Percentiles rank a stretch among this genome's conserved stretches.
Conservation (phyloP, 352 stramenopile species). For the Globisporangium viniferum region DNA sequence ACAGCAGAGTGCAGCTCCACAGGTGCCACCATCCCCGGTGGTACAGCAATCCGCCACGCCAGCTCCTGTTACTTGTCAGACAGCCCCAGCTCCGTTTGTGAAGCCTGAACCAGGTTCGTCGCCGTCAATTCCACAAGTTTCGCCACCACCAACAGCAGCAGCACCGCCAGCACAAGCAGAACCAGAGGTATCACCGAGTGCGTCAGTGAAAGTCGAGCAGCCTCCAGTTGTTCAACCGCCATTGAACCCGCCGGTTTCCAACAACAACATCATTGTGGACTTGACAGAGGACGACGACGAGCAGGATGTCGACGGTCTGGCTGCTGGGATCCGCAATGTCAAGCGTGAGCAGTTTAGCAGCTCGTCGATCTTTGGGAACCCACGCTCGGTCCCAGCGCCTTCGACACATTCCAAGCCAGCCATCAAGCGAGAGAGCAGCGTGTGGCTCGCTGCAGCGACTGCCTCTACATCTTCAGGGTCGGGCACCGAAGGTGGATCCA, state of each 20-base stretch:
- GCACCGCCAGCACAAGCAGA: not conserved
- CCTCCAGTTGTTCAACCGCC: not conserved
- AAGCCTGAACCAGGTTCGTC: not conserved
- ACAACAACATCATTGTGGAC: conserved; percentile 20
- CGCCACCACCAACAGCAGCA: not conserved
- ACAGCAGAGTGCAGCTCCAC: not conserved
- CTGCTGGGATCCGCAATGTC: conserved; percentile 1
- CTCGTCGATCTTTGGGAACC: not conserved
- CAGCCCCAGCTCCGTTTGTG: not conserved
- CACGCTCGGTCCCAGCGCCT: not conserved
- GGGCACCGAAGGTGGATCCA: not conserved
- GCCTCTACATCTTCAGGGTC: not conserved
- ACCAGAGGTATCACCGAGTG: not conserved
- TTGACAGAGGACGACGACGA: conserved; percentile 28
- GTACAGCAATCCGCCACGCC: conserved; percentile 8
- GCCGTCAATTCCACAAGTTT: not conserved
- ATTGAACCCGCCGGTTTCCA: not conserved
- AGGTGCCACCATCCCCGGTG: not conserved
- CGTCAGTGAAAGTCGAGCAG: not conserved
- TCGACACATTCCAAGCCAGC: not conserved
- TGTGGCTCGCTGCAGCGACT: conserved; percentile 12
- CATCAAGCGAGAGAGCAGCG: conserved; percentile 13
- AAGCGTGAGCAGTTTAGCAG: conserved; percentile 13
- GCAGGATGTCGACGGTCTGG: not conserved
- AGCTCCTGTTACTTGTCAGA: conserved; percentile 21